These are phyloP conservation scores for Casuarina cunninghamiana DNA, from an alignment of 306 rosid genomes.

Conservation along the genomic window DNA sequence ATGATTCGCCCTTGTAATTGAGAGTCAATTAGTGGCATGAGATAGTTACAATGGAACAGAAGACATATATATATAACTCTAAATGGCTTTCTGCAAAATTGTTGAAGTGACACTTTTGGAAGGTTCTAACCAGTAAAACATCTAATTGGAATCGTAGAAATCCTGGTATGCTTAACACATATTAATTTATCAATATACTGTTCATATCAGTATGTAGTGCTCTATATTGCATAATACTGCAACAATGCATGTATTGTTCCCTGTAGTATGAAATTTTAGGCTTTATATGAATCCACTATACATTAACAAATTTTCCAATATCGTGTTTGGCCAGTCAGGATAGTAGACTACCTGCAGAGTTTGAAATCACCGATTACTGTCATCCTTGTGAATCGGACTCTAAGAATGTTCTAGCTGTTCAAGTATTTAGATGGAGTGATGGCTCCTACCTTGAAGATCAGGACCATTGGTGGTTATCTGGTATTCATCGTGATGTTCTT, in stretches of 20 bases:
- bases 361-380: slow-evolving; percentile 87
- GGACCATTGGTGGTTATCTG: slow-evolving; percentile 97
- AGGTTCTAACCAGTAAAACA: background rate
- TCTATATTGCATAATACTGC: background rate
- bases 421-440: slow-evolving; percentile 95
- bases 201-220: background rate
- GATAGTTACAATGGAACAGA: background rate
- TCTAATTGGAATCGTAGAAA: background rate
- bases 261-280: background rate
- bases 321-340: slow-evolving; percentile 85
- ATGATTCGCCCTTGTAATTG: background rate
- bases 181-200: background rate
- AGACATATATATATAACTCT: no score
- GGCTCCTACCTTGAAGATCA: slow-evolving; percentile 97
- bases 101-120: background rate
- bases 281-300: slow-evolving; percentile 6
- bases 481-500: slow-evolving; percentile 92
- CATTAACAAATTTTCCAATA: slow-evolving; percentile 30
- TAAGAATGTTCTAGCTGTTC: slow-evolving; percentile 83
- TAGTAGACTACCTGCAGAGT: slow-evolving; percentile 93
- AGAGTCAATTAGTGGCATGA: background rate
- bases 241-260: background rate
- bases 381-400: slow-evolving; percentile 64
- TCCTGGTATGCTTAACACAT: background rate
- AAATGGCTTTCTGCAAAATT: no score